Evolutionary conservation across 331 rosid species (phyloP), one percentile per base, ranked within the genome.

Genomic region (Quercus phellos): DNA sequence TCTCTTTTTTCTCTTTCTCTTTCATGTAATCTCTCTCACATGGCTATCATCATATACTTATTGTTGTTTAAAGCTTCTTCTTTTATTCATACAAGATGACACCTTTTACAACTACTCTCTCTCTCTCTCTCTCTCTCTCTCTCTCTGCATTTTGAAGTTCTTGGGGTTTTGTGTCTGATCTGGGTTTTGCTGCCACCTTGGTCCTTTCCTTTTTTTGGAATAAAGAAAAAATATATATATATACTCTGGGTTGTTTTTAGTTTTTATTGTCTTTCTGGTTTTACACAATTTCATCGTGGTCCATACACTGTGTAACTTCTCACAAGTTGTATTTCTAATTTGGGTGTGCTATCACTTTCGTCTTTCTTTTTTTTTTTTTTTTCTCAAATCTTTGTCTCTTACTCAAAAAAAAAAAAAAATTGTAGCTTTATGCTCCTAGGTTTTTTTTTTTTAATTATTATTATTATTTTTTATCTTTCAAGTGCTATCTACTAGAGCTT

Each of bases 111-210:
- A 34, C 19, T 12, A 46, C 75, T 3, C 34, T n/a, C n/a, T 79
- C 68, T 38, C 78, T n/a, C 73, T n/a, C n/a, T n/a, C n/a, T n/a
- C n/a, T n/a, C n/a, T 79, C 68, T 38, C 78, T 55, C 54, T 10
- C 42, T 58, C 50, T 69, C 55, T 73, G 38, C 9, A 22, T 43
- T n/a, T 68, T 55, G 24, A n/a, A 32, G 27, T 58, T 43, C 35
- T 0, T 34, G n/a, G 26, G 26, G 19, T 14, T 59, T 59, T 63
- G 71, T 66, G 50, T 34, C 71, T 34, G 27, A 66, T 66, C 27
- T 66, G 71, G 71, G 27, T 66, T 34, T 66, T 34, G 24, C 71
- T 32, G 71, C 16, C 17, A 66, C 27, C 71, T 32, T 16, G 10
- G 16, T 58, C 64, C 64, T 58, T 19, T 16, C 6, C 17, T 43